These are phyloP conservation scores for Cyberlindnera euphorbiae DNA, from an alignment of 805 yeast species.

Conservation along the genomic window DNA sequence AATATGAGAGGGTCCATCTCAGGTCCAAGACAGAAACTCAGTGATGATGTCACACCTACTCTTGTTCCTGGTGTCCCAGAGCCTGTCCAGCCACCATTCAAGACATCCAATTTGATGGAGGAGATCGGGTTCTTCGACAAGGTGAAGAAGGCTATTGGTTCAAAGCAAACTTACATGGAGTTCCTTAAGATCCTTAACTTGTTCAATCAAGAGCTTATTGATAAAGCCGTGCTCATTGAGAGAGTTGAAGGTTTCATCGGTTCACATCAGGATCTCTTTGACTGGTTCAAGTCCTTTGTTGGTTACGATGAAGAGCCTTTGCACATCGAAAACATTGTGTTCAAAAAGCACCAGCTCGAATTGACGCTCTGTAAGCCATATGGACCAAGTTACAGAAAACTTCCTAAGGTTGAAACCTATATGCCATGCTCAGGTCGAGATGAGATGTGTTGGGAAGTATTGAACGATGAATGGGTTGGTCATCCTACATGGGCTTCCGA, in stretches of 20 bases:
- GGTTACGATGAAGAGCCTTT: slow-evolving; percentile 83
- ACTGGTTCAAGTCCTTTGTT: slow-evolving; percentile 90
- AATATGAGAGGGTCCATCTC: slow-evolving; percentile 30
- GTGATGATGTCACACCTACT: slow-evolving; percentile 48
- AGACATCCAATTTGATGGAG: slow-evolving; percentile 61
- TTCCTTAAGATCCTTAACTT: slow-evolving; percentile 83
- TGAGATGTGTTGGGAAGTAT: slow-evolving; percentile 98
- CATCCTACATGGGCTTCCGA: slow-evolving; percentile 99
- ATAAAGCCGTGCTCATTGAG: slow-evolving; percentile 73
- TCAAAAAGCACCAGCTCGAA: slow-evolving; percentile 88
- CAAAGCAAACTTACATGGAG: slow-evolving; percentile 87
- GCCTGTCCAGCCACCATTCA: slow-evolving; percentile 59
- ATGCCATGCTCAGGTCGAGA: slow-evolving; percentile 99
- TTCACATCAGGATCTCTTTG: slow-evolving; percentile 67
- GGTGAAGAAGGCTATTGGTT: slow-evolving; percentile 82
- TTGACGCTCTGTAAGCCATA: slow-evolving; percentile 86
- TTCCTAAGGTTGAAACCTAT: slow-evolving; percentile 89
- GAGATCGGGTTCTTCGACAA: slow-evolving; percentile 90
- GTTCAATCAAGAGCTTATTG: slow-evolving; percentile 87
- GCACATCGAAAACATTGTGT: slow-evolving; percentile 79
- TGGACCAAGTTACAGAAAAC: slow-evolving; percentile 90
- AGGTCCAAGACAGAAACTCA: slow-evolving; percentile 19
- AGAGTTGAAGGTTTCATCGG: slow-evolving; percentile 86
- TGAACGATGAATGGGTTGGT: slow-evolving; percentile 98
- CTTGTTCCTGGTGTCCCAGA: slow-evolving; percentile 84